These are phyloP conservation scores for Xylariaceae sp. DNA, from an alignment of 2,329 filamentous ascomycete species.

Conservation along the genomic window DNA sequence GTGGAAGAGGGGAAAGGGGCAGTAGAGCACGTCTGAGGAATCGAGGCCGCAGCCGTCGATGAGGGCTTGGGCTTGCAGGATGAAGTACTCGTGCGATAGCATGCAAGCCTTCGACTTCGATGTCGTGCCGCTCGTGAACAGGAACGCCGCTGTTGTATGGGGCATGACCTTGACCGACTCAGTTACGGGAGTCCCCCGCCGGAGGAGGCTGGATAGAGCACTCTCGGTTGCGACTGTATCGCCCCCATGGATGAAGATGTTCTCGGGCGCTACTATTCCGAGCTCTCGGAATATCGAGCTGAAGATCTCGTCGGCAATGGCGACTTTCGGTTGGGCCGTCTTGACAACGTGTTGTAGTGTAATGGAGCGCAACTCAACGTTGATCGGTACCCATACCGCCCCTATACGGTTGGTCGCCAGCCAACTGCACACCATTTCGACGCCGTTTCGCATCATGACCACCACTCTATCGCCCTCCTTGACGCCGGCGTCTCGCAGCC, in stretches of 20 bases:
- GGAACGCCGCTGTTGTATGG: neutral
- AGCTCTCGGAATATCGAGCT: neutral
- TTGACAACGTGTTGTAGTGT: neutral
- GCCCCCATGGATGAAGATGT: neutral
- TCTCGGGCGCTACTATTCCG: neutral
- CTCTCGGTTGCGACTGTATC: neutral
- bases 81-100: conserved; percentile 5
- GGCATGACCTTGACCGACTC: conserved; percentile 1
- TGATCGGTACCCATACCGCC: conserved; percentile 3
- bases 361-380: conserved; percentile 2
- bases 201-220: neutral
- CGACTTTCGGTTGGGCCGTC: conserved; percentile 2
- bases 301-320: neutral
- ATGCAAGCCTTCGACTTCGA: conserved; percentile 1
- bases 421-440: conserved; percentile 2
- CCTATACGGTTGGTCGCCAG: conserved; percentile 1
- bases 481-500: neutral
- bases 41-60: neutral
- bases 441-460: conserved; percentile 5
- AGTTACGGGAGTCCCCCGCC: neutral
- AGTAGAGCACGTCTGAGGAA: conserved; percentile 1
- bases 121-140: conserved; percentile 3
- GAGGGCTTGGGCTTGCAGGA: conserved; percentile 1
- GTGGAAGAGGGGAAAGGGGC: conserved; percentile 3
- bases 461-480: neutral